phyloP scores from a whole-genome alignment of 1,284 basidiomycete genomes.

The Fomitiporia mediterranea region DNA sequence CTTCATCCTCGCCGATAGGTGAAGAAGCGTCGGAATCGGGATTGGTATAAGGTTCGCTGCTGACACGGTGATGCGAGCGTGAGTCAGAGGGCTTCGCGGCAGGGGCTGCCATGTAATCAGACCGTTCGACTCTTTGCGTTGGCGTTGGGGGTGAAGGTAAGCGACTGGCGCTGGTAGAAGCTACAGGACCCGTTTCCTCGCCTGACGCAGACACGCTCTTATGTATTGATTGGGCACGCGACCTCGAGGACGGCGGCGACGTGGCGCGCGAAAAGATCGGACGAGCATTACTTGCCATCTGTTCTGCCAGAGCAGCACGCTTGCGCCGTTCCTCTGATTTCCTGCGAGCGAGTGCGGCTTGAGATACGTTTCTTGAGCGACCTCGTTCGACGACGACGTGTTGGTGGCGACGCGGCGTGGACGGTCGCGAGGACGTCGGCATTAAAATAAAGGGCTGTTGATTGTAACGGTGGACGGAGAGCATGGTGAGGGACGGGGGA shows the following conservation, averaged over 20 bases:
- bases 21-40: slow-evolving; percentile 5
- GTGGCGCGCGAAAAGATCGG: slow-evolving; percentile 9
- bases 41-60: background rate
- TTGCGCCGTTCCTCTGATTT: slow-evolving; percentile 43
- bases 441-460: background rate
- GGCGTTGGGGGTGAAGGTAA: background rate
- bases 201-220: background rate
- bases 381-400: slow-evolving; percentile 32
- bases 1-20: slow-evolving; percentile 1
- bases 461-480: slow-evolving; percentile 10
- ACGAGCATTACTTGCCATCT: slow-evolving; percentile 9
- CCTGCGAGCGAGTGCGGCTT: slow-evolving; percentile 43
- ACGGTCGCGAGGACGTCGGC: background rate
- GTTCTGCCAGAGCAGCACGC: slow-evolving; percentile 6
- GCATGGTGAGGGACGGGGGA: slow-evolving; percentile 3
- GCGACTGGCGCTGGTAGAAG: slow-evolving; percentile 3
- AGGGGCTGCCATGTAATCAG: background rate
- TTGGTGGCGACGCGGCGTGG: slow-evolving; percentile 11
- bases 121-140: background rate
- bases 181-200: background rate
- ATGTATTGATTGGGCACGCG: background rate
- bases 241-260: background rate
- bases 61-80: background rate
- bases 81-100: slow-evolving; percentile 2
- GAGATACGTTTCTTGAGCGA: slow-evolving; percentile 43